Base-by-base conservation (phyloP, 768 basidiomycete genomes). In the Kwoniella bestiolae region DNA sequence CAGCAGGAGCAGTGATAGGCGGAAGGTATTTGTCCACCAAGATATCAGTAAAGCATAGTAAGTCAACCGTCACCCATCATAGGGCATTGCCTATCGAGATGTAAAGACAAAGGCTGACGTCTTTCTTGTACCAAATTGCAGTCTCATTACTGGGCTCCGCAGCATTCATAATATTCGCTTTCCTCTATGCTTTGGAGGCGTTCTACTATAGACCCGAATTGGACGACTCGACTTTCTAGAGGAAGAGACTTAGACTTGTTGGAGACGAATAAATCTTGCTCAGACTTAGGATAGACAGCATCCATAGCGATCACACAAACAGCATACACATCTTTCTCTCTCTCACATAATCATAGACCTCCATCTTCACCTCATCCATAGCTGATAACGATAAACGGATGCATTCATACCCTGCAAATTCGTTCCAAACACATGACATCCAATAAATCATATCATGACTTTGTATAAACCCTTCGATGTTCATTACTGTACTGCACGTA, bases 11-110 rank as follows among this genome's bases (percentile, higher is more conserved):
- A 7, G 92, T 98, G 52, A 84, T 96, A n/a, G 94, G 91, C 0
- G 96, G 96, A 2, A 87, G 92, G 18, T 96, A 90, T 77, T 83
- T 97, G 31, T 93, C 94, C 0, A 94, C 90, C 2, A 94, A 92
- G 83, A 91, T 99, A 68, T 94, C 92, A 18, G 91, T 96, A 51
- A 97, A 95, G 81, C 90, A 94, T 78, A 90, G 93, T 94, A 61
- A 65, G 90, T 83, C 52, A 25, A n/a, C 65, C 49, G n/a, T n/a
- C 58, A 38, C 23, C 58, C 18, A 6, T 60, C 32, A 18, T 45
- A 9, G n/a, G n/a, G n/a, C n/a, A n/a, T n/a, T n/a, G n/a, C n/a
- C n/a, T n/a, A n/a, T n/a, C n/a, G n/a, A n/a, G 25, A 49, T 61
- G 31, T 11, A 12, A 9, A 41, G 8, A 7, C 7, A 46, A 6